phyloP scores from a whole-genome alignment of 805 yeast species.

The Priceomyces fermenticarens region DNA sequence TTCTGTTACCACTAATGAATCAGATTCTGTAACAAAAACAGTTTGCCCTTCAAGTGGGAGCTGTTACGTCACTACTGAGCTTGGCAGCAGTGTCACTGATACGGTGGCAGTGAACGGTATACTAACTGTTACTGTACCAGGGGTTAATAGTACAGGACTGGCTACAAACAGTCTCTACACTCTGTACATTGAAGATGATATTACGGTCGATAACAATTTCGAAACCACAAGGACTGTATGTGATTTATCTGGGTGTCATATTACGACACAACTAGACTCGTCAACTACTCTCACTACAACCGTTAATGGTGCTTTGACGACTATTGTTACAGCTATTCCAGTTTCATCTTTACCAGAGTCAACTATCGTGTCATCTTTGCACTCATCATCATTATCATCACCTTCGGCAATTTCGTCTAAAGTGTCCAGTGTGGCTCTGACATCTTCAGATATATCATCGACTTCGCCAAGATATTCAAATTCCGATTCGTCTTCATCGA shows the following conservation, averaged over 20 bases:
- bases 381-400: too few relatives aligned
- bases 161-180: constrained; percentile 7
- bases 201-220: constrained; percentile 14
- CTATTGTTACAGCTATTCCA: constrained; percentile 31
- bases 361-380: neutral
- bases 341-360: constrained; percentile 5
- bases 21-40: constrained; percentile 22
- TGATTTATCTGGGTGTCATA: constrained; percentile 25
- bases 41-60: constrained; percentile 25
- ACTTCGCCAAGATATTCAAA: constrained; percentile 8
- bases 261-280: constrained; percentile 31
- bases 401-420: neutral
- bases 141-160: neutral
- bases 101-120: constrained; percentile 38
- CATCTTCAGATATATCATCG: constrained; percentile 1
- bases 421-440: neutral
- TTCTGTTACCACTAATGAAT: constrained; percentile 18
- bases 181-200: constrained; percentile 21
- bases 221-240: constrained; percentile 31
- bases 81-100: constrained; percentile 28
- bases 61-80: constrained; percentile 34
- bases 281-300: constrained; percentile 34
- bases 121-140: constrained; percentile 30
- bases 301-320: constrained; percentile 39
- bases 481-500: too few relatives aligned